A percentile compares a stretch with the other conserved stretches of the same genome.
phyloP scores from a whole-genome alignment of 345 rosid species.

The Orychophragmus violaceus region DNA sequence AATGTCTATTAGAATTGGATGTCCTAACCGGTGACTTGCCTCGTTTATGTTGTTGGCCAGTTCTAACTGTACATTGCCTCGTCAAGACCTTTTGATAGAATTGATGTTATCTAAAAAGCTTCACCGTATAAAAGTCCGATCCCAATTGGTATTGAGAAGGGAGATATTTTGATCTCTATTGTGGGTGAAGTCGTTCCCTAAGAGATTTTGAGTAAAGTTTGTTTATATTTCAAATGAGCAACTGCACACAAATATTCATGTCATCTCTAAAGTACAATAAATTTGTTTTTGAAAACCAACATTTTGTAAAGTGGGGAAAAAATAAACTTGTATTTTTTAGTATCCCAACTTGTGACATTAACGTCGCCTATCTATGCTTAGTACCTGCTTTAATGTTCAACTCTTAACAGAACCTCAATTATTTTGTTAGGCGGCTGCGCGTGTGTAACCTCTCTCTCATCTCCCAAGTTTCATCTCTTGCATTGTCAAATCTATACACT shows the following conservation, averaged over 20 bases:
- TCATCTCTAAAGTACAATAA: neutral
- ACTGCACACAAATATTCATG: neutral
- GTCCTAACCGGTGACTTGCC: too few relatives aligned
- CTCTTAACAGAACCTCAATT: neutral
- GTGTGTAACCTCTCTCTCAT: neutral
- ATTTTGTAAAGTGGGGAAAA: neutral
- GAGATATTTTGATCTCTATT: too few relatives aligned
- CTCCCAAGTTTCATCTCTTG: neutral
- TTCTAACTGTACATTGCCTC: too few relatives aligned
- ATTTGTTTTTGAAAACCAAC: neutral
- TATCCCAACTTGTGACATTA: constrained; percentile 7
- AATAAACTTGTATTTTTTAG: neutral
- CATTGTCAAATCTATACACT: neutral
- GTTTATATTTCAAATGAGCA: too few relatives aligned
- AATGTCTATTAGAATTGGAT: too few relatives aligned
- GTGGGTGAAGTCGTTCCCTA: too few relatives aligned
- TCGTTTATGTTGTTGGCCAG: too few relatives aligned
- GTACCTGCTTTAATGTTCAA: neutral
- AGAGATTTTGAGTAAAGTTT: too few relatives aligned
- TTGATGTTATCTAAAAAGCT: too few relatives aligned
- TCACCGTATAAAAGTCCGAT: too few relatives aligned
- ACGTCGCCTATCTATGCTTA: neutral
- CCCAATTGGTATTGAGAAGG: too few relatives aligned
- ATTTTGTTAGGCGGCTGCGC: constrained; percentile 7
- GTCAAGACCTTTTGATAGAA: too few relatives aligned